Evolutionary conservation across 441 rosid species (phyloP).

Genomic region (Syzygium malaccense): DNA sequence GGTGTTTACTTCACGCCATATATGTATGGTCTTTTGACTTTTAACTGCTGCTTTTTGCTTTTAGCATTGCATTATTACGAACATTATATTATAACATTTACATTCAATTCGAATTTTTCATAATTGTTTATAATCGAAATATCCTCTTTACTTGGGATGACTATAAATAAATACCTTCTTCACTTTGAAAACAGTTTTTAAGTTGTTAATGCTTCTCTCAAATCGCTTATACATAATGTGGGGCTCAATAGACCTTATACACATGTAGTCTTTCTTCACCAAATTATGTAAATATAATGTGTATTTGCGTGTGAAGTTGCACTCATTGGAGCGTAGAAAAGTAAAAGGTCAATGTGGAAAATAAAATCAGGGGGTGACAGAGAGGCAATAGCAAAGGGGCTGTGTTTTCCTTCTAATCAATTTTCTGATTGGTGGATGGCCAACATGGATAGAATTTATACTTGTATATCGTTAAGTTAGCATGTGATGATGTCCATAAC

Average conservation of each 20-base stretch:
- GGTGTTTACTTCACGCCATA: not conserved
- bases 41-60: not conserved
- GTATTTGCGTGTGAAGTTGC: not conserved
- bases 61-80: not conserved
- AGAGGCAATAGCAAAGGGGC: not conserved
- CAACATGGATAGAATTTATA: not conserved
- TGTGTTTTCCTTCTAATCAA: not conserved
- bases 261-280: not conserved
- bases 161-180: not conserved
- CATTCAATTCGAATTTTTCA: not conserved
- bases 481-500: not conserved
- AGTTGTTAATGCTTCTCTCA: not conserved
- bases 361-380: not conserved
- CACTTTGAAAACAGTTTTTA: not conserved
- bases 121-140: not conserved
- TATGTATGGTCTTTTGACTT: not conserved
- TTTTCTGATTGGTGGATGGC: not conserved
- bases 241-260: not conserved
- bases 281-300: not conserved
- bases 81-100: not conserved
- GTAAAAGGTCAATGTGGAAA: not conserved
- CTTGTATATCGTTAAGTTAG: not conserved
- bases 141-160: not conserved
- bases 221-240: not conserved
- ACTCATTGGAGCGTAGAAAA: not conserved